Percentiles rank a stretch among this genome's conserved stretches.
phyloP scores from a whole-genome alignment of 2,329 filamentous ascomycete genomes.

The Sarocladium brachiariae region DNA sequence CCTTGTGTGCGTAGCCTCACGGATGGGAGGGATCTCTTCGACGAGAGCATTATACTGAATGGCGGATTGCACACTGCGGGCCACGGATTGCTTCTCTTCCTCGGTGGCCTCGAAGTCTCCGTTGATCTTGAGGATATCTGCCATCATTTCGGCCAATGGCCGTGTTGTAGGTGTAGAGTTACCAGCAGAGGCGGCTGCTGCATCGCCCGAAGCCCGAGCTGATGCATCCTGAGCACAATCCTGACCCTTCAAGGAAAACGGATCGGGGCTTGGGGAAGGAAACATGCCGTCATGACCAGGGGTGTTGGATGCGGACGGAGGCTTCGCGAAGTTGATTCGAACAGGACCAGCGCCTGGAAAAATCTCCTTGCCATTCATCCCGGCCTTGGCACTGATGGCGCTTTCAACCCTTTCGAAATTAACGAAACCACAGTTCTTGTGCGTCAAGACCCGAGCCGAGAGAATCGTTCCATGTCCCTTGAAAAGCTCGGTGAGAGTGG shows the following conservation, averaged over 20 bases:
- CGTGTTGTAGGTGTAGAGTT: slow-evolving; percentile 58
- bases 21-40: slow-evolving; percentile 81
- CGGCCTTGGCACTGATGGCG: slow-evolving; percentile 78
- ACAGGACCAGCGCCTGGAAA: slow-evolving; percentile 95
- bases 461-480: slow-evolving; percentile 85
- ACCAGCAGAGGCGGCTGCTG: slow-evolving; percentile 23
- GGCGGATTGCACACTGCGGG: slow-evolving; percentile 65
- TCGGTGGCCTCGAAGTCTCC: slow-evolving; percentile 79
- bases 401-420: slow-evolving; percentile 93
- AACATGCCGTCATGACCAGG: slow-evolving; percentile 84
- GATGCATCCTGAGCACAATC: slow-evolving; percentile 29
- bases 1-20: slow-evolving; percentile 80
- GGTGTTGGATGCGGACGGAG: slow-evolving; percentile 81
- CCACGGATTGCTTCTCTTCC: slow-evolving; percentile 69
- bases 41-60: slow-evolving; percentile 67
- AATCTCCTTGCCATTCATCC: slow-evolving; percentile 94
- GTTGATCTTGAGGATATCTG: slow-evolving; percentile 79
- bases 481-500: slow-evolving; percentile 92
- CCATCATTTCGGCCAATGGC: slow-evolving; percentile 68
- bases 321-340: slow-evolving; percentile 95
- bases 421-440: slow-evolving; percentile 99
- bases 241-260: slow-evolving; percentile 53
- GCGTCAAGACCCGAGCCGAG: slow-evolving; percentile 86
- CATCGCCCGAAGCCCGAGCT: slow-evolving; percentile 27
- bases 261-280: slow-evolving; percentile 86